These are phyloP conservation scores for Coniochaeta ligniaria DNA, from an alignment of 2,329 filamentous ascomycete species.

Conservation along the genomic window DNA sequence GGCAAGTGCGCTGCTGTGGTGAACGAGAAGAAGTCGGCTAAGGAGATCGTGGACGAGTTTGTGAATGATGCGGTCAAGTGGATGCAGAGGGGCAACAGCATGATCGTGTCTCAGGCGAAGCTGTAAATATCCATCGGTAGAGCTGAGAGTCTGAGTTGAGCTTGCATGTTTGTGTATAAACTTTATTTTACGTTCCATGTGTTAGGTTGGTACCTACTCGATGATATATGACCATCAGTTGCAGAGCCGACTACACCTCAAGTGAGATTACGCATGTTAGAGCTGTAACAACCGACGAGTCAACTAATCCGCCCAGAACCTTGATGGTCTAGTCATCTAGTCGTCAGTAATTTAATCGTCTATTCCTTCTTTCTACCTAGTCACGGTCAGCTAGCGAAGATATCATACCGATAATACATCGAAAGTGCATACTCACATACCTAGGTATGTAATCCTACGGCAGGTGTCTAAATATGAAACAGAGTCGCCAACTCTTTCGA, in stretches of 20 bases:
- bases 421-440: too few species aligned
- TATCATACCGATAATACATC: too few species aligned
- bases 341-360: too few species aligned
- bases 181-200: not conserved
- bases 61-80: slow-evolving; percentile 70
- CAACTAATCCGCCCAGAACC: too few species aligned
- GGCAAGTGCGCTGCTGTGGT: slow-evolving; percentile 93
- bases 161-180: not conserved
- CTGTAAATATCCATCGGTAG: not conserved
- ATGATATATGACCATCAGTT: not conserved
- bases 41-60: slow-evolving; percentile 90
- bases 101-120: slow-evolving; percentile 32
- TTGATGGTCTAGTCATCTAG: too few species aligned
- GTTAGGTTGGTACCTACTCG: not conserved
- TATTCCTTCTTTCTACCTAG: too few species aligned
- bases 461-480: too few species aligned
- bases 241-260: not conserved
- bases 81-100: slow-evolving; percentile 60
- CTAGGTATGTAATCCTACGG: too few species aligned
- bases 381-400: too few species aligned
- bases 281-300: too few species aligned
- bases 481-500: too few species aligned
- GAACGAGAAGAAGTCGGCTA: slow-evolving; percentile 86
- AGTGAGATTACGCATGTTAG: too few species aligned
- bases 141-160: not conserved